Evolutionary conservation across 257 asterid genomes (phyloP), one percentile per base, ranked within the genome.

Genomic region (Paraleonurus japonicus): DNA sequence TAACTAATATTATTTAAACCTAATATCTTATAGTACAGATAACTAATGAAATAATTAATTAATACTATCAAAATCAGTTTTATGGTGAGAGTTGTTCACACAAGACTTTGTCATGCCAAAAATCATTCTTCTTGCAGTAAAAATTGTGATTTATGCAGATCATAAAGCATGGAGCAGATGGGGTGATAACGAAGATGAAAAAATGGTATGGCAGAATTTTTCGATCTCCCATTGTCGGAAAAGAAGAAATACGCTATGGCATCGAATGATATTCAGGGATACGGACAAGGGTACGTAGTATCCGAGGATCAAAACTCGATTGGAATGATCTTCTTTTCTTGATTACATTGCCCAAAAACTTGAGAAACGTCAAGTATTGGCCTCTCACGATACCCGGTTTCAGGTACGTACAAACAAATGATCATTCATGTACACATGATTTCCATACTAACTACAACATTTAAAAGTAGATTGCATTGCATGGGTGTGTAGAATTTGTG

Each of bases 241-340:
- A 85, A 85, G 83, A 78, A 74, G 76, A 85, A 81, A 39, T 75
- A 76, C 55, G 80, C 86, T 6, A 76, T 79, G 88, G 78, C 83
- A 8, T 22, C 73, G 41, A 75, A 81, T 53, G 86, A 85, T 35
- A 9, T 83, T 16, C 83, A 79, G 47, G 88, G 86, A 61, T 85
- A 83, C 24, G 90, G 90, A 50, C 88, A 85, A 78, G 79, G 71
- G 1, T 79, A 76, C 24, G 82, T 81, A 0, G 70, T 76, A 59
- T 83, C 86, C 1, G 85, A 83, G 47, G 81, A 81, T 53, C 85
- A 81, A 39, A 59, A 41, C 80, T 81, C 27, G 90, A 83, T 5
- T 83, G 90, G 90, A 81, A 77, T 27, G 90, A 85, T 72, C 47
- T 80, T 3, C 43, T 83, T 30, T 82, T 55, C 69, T 61, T 83